Percentiles rank a stretch among this genome's conserved stretches.
These are phyloP conservation scores for Cetraspora pellucida DNA, from an alignment of 192 early-diverging fungal genomes.

Conservation along the genomic window DNA sequence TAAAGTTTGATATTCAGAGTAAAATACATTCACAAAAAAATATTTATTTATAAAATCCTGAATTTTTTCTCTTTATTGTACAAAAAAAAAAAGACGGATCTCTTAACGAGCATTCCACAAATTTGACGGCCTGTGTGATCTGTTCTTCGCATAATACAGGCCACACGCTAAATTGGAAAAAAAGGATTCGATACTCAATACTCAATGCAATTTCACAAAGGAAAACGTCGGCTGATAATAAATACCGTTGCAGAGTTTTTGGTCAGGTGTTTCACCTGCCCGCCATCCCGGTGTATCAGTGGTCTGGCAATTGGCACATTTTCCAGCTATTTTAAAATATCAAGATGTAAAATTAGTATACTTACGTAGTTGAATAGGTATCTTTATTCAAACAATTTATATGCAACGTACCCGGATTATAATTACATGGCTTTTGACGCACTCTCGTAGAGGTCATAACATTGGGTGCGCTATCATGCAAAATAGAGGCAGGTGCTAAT, in stretches of 20 bases:
- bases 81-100: too few species aligned
- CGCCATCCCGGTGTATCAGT: slow-evolving; percentile 32
- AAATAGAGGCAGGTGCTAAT: not conserved
- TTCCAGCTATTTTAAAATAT: not conserved
- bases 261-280: slow-evolving; percentile 34
- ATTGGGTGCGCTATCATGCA: not conserved
- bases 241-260: slow-evolving; percentile 36
- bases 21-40: too few species aligned
- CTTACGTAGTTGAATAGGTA: not conserved
- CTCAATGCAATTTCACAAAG: not conserved
- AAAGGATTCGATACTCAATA: not conserved
- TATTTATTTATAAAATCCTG: too few species aligned
- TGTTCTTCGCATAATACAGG: slow-evolving; percentile 17
- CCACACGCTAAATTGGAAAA: slow-evolving; percentile 21
- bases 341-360: not conserved
- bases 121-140: slow-evolving; percentile 14
- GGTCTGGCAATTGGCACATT: slow-evolving; percentile 32
- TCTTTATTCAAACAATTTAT: too few species aligned
- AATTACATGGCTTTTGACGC: slow-evolving; percentile 12
- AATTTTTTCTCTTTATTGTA: too few species aligned
- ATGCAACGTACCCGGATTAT: slow-evolving; percentile 1
- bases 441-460: not conserved
- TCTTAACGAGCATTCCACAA: slow-evolving; percentile 6
- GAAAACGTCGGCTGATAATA: not conserved
- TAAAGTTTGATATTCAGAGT: too few species aligned